These are phyloP conservation scores for Scalesia atractyloides DNA, from an alignment of 129 eudicot genomes.

Conservation along the genomic window DNA sequence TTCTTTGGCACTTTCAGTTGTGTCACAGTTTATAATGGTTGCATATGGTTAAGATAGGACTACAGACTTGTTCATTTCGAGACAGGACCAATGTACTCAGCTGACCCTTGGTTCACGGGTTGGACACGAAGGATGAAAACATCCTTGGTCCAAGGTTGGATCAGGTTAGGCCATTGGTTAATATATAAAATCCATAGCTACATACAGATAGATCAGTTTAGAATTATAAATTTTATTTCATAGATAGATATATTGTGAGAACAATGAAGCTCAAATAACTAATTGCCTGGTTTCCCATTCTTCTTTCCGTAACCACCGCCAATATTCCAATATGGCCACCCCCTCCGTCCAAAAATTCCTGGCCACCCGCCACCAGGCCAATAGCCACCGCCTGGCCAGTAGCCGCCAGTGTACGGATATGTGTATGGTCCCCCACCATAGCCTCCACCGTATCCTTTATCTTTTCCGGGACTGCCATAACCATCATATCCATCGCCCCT, in stretches of 20 bases:
- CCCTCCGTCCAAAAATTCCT: background rate
- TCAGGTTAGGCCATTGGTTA: slow-evolving; percentile 1
- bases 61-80: background rate
- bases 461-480: slow-evolving; percentile 8
- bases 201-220: background rate
- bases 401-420: background rate
- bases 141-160: background rate
- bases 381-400: background rate
- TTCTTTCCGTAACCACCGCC: background rate
- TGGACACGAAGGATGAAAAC: background rate
- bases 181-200: background rate
- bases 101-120: background rate
- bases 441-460: slow-evolving; percentile 2
- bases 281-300: slow-evolving; percentile 9
- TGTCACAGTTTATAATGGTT: background rate
- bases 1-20: background rate
- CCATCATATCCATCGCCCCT: slow-evolving; percentile 8
- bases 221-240: slow-evolving; percentile 2
- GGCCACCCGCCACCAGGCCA: slow-evolving; percentile 3
- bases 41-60: background rate
- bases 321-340: slow-evolving; percentile 12
- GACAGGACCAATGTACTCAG: background rate
- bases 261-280: background rate
- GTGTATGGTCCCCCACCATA: background rate
- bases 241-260: background rate